Evolutionary conservation across 2,329 filamentous ascomycete genomes (phyloP).

Genomic region (Pseudocercospora musae): DNA sequence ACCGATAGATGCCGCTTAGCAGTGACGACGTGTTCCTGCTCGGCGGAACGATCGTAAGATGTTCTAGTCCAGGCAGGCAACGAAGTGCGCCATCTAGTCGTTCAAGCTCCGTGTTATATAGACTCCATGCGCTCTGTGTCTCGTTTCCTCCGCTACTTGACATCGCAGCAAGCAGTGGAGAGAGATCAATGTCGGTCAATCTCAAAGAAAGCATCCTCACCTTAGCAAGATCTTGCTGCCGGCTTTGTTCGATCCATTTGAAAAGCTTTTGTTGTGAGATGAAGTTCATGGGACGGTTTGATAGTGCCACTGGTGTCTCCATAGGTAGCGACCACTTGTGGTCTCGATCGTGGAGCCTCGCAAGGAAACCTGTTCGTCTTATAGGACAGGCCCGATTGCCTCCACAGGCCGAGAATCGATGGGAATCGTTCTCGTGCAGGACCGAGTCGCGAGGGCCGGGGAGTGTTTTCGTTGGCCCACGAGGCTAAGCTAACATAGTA

Average conservation of each 20-base stretch:
- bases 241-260: slow-evolving; percentile 27
- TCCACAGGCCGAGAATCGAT: background rate
- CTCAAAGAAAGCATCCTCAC: slow-evolving; percentile 23
- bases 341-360: background rate
- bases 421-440: background rate
- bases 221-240: slow-evolving; percentile 20
- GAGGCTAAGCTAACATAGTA: background rate
- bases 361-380: background rate
- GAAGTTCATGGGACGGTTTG: slow-evolving; percentile 25
- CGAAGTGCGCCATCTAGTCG: slow-evolving; percentile 22
- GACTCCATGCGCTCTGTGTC: slow-evolving; percentile 20
- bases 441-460: background rate
- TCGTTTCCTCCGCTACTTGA: background rate
- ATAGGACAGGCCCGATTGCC: background rate
- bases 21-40: slow-evolving; percentile 23
- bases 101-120: slow-evolving; percentile 30
- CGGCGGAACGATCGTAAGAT: slow-evolving; percentile 25
- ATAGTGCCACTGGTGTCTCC: slow-evolving; percentile 25
- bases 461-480: background rate
- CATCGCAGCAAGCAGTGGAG: slow-evolving; percentile 19
- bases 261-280: slow-evolving; percentile 28
- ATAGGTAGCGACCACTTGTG: slow-evolving; percentile 24
- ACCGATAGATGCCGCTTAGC: slow-evolving; percentile 26
- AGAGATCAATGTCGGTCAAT: slow-evolving; percentile 31
- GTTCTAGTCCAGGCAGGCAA: slow-evolving; percentile 20